These are phyloP conservation scores for Eucalyptus paniculata DNA, from an alignment of 345 rosid genomes.

Conservation along the genomic window DNA sequence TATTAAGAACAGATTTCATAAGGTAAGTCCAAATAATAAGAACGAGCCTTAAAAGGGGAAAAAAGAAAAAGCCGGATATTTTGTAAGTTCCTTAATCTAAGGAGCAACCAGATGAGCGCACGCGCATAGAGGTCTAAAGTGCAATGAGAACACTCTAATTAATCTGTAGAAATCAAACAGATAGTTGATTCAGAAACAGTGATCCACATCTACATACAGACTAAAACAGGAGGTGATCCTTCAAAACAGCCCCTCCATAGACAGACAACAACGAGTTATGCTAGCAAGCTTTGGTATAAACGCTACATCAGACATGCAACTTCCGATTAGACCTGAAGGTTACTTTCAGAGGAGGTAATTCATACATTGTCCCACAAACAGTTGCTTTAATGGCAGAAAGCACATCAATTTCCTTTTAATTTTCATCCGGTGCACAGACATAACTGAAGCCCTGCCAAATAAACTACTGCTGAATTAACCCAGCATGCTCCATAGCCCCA, in stretches of 20 bases:
- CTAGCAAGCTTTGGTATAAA: neutral
- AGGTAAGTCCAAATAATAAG: neutral
- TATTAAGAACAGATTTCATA: neutral
- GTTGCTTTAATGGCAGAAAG: neutral
- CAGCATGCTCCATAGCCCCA: neutral
- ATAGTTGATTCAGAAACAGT: neutral
- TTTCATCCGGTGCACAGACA: neutral
- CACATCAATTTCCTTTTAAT: neutral
- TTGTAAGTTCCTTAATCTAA: neutral
- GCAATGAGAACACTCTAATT: neutral
- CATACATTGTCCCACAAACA: neutral
- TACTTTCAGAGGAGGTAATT: neutral
- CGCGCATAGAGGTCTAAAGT: neutral
- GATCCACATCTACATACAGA: neutral
- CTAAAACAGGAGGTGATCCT: neutral
- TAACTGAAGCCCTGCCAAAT: neutral
- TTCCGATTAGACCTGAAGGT: neutral
- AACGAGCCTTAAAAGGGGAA: neutral
- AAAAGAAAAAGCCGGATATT: neutral
- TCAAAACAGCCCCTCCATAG: neutral
- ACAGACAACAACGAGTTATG: neutral
- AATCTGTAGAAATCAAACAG: neutral
- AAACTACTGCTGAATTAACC: neutral
- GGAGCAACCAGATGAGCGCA: neutral
- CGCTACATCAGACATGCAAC: neutral